phyloP scores from a whole-genome alignment of 495 filamentous ascomycete genomes.

The Emericellopsis terricola region DNA sequence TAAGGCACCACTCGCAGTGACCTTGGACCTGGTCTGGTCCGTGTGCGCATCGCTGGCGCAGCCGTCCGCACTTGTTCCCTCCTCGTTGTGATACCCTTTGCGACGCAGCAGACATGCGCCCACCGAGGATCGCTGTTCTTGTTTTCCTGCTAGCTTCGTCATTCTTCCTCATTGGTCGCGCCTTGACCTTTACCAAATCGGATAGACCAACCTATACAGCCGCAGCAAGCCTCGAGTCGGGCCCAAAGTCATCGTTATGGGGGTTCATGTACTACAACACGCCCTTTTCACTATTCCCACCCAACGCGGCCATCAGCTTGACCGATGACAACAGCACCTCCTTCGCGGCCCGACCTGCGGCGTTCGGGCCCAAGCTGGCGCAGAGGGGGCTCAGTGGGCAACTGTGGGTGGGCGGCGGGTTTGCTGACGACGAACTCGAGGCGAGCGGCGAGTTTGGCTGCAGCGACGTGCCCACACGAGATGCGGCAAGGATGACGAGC shows the following conservation, averaged over 20 bases:
- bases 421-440: constrained; percentile 50
- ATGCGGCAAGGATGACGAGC: constrained; percentile 22
- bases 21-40: no score
- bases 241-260: background rate
- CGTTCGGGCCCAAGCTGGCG: constrained; percentile 73
- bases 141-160: constrained; percentile 26
- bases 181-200: constrained; percentile 16
- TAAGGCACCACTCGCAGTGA: no score
- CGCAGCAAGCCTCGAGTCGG: background rate
- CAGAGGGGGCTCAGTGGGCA: constrained; percentile 61
- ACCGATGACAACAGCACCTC: constrained; percentile 97
- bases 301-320: constrained; percentile 85
- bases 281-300: constrained; percentile 68
- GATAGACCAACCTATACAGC: constrained; percentile 3
- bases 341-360: constrained; percentile 82
- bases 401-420: constrained; percentile 80
- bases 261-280: constrained; percentile 27
- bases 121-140: constrained; percentile 26
- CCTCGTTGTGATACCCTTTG: no score
- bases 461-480: constrained; percentile 92
- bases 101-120: no score
- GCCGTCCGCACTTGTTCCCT: no score
- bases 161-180: constrained; percentile 27
- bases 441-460: constrained; percentile 85
- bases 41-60: no score